Percentiles rank a stretch among this genome's conserved stretches.
Conservation (phyloP, 2,329 filamentous ascomycete genomes). For the Penicillium rolfsii region DNA sequence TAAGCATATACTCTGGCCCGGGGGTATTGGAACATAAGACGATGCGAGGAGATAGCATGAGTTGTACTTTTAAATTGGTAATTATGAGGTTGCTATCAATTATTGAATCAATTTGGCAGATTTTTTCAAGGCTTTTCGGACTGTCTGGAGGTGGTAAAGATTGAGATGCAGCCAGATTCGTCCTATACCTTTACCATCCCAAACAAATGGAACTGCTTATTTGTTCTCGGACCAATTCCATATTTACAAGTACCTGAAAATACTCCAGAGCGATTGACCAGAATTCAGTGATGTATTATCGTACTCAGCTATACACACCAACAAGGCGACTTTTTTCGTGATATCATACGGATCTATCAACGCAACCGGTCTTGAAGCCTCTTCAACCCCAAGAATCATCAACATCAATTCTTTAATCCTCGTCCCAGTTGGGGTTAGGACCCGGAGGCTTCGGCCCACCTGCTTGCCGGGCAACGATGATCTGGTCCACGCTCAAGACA, state of each 20-base stretch:
- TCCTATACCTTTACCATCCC: not conserved
- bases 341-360: slow-evolving; percentile 39
- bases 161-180: not conserved
- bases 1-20: slow-evolving; percentile 2
- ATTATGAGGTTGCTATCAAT: no score
- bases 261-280: slow-evolving; percentile 14
- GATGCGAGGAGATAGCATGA: not conserved
- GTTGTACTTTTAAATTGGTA: not conserved
- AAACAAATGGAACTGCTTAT: not conserved
- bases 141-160: not conserved
- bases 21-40: not conserved
- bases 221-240: not conserved
- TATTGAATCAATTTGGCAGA: no score
- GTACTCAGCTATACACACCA: slow-evolving; percentile 29
- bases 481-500: slow-evolving; percentile 95
- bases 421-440: slow-evolving; percentile 81
- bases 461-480: slow-evolving; percentile 96
- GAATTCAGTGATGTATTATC: slow-evolving; percentile 27
- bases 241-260: not conserved
- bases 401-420: slow-evolving; percentile 53
- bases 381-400: slow-evolving; percentile 1
- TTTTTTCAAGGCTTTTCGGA: no score
- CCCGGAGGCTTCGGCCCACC: slow-evolving; percentile 96
- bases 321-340: slow-evolving; percentile 33
- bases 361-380: slow-evolving; percentile 26